Base-by-base conservation (phyloP, 1,139 yeast species). In the Scheffersomyces quercinus region DNA sequence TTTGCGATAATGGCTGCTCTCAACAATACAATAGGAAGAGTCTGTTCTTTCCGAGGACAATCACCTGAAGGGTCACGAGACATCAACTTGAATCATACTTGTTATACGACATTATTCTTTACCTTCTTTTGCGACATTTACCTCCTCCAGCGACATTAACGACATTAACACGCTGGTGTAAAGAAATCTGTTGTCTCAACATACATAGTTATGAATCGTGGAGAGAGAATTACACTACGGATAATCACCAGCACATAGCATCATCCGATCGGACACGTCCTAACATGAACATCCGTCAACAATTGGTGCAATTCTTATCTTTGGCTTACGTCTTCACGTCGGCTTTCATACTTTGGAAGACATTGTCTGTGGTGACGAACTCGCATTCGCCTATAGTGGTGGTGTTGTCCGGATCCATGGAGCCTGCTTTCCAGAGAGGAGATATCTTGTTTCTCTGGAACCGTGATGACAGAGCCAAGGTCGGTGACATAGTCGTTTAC, bases 341-440 rank as follows among this genome's bases (percentile, higher is more conserved):
- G 0, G 96, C 99, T 0, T 93, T 84, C 64, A 88, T 93, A 81
- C 80, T 89, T 49, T 93, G 97, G 95, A 90, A 89, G 63, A 81
- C 88, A 0, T 73, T 93, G 16, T 83, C 91, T 1, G 74, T 93
- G 4, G 73, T 85, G 2, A 77, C 97, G 24, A 84, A 89, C 65
- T 84, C 96, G 0, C 86, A 88, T 50, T 88, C 97, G 2, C 99
- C 99, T 13, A 83, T 93, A 34, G 99, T 95, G 33, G 99, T 93
- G 32, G 99, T 93, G 10, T 79, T 93, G 38, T 89, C 98, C 1
- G 99, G 99, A 5, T 93, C 98, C 1, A 93, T 93, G 99, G 99
- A 95, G 62, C 99, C 99, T 1, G 99, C 99, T 0, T 95, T 95
- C 75, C 98, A 93, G 66, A 81, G 99, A 66, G 99, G 99, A 39